Evolutionary conservation across 148 eudicot species (phyloP), one percentile per base, ranked within the genome.

Genomic region (Vaccinium corymbosum): DNA sequence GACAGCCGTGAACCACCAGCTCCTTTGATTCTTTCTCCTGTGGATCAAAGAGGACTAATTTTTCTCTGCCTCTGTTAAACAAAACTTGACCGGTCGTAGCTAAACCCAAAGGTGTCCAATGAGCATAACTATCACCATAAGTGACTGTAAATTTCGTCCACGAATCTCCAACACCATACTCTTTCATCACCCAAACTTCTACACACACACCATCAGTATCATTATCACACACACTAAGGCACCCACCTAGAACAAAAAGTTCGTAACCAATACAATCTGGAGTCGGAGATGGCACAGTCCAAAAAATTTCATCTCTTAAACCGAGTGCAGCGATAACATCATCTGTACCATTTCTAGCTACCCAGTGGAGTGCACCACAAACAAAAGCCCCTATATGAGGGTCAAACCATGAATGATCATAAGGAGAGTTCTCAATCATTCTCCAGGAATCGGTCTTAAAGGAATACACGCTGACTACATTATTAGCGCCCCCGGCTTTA

Each of bases 361-460:
- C 2, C 83, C 76, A 81, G 22, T 81, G 76, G 19, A 81, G 32
- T 42, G 53, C 75, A 52, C 83, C 76, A 46, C 72, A 64, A n/a
- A 81, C 55, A 64, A 66, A 46, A 50, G 22, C 32, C 38, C 76
- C 83, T 0, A 53, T 0, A 4, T 50, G 12, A 27, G 7, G 22
- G 0, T 10, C 16, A 53, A 8, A n/a, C 0, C 13, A 11, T 12
- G 20, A 68, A 49, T 4, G 17, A 11, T 25, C 6, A 10, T 14
- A 51, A 27, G 78, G 77, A 14, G 48, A 27, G 4, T 29, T 51
- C 25, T 17, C 56, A 14, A 70, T 68, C 49, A 27, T 81, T 71
- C 83, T 81, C 83, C 78, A 81, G 0, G 29, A 25, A 81, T 81
- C 71, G 46, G 48, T 49, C 53, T 17, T 81, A 1, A 81, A 16